Conservation (phyloP, 768 basidiomycete genomes). For the Termitomyces sp. region DNA sequence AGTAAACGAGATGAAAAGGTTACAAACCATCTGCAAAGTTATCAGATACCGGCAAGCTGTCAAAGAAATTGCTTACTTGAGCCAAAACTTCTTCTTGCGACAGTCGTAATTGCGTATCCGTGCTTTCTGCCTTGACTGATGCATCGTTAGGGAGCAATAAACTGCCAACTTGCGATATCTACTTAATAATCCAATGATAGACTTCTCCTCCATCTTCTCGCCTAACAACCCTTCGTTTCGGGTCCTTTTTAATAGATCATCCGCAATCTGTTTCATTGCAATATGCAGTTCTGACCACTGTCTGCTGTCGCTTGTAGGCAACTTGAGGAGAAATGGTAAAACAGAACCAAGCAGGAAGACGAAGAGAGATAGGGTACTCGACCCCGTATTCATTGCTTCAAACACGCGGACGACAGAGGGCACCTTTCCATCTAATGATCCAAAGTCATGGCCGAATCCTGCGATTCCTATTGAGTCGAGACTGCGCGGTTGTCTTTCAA, state of each 20-base stretch:
- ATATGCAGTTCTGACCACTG: constrained; percentile 24
- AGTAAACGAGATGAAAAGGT: background rate
- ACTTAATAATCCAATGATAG: constrained; percentile 18
- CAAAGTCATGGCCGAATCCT: constrained; percentile 56
- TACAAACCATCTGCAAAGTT: constrained; percentile 9
- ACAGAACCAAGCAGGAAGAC: constrained; percentile 30
- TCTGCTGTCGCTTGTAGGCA: constrained; percentile 32
- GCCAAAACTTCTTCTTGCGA: constrained; percentile 37
- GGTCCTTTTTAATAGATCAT: constrained; percentile 31
- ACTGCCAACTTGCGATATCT: background rate
- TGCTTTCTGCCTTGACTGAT: constrained; percentile 31
- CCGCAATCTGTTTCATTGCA: constrained; percentile 34
- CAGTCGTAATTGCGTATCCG: constrained; percentile 24
- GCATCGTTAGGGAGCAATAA: background rate
- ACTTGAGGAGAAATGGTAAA: constrained; percentile 28
- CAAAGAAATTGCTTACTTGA: constrained; percentile 20
- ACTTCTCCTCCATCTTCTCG: constrained; percentile 28
- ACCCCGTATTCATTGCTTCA: constrained; percentile 25
- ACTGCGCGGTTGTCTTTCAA: constrained; percentile 20
- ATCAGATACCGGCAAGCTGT: background rate
- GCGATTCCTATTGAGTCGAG: constrained; percentile 56
- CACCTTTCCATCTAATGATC: constrained; percentile 42
- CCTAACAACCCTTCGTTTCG: constrained; percentile 21
- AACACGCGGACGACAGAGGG: constrained; percentile 37
- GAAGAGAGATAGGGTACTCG: constrained; percentile 22